Evolutionary conservation across 768 basidiomycete species (phyloP), one percentile per base, ranked within the genome.

Genomic region (Kwoniella dendrophila): DNA sequence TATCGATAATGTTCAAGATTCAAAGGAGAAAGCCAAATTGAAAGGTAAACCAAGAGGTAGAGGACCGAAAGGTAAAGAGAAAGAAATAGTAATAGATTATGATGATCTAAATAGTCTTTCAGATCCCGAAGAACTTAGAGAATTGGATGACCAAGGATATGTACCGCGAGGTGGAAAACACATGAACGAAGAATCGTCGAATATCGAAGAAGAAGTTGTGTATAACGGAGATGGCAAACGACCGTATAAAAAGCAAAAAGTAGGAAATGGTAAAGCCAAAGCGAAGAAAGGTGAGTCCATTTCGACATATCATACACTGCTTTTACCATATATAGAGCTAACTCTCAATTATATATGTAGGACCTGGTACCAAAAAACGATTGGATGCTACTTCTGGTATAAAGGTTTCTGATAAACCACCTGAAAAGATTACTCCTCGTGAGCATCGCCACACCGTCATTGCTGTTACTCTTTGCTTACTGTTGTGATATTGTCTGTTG

Each of bases 351-450:
- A 11, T 27, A 50, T 41, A 55, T 32, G 24, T 29, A 50, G 58
- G 16, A 27, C 33, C 59, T 8, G 62, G 38, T 5, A 34, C 36
- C n/a, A 50, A 59, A 18, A 68, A 60, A 26, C n/a, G 30, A 30
- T 30, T 59, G 22, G 67, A 60, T 29, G 49, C 54, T 5, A 38
- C 43, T 4, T 29, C 59, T 29, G 62, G 66, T 27, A 50, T 63
- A 24, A 57, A 58, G 43, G 16, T 20, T 4, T 41, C 48, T 14
- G 59, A 61, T 11, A 56, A 64, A 38, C 41, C 65, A 8, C 65
- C 66, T n/a, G 69, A 70, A 32, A 70, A 70, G 59, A 70, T 70
- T 22, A 45, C 36, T 20, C 64, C 64, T 14, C 57, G 68, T 66
- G 30, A 63, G 60, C 48, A n/a, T 29, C 16, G 18, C 12, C 30